A percentile compares a stretch with the other conserved stretches of the same genome.
phyloP scores from a whole-genome alignment of 768 basidiomycete species.

The Suillus subalutaceus region DNA sequence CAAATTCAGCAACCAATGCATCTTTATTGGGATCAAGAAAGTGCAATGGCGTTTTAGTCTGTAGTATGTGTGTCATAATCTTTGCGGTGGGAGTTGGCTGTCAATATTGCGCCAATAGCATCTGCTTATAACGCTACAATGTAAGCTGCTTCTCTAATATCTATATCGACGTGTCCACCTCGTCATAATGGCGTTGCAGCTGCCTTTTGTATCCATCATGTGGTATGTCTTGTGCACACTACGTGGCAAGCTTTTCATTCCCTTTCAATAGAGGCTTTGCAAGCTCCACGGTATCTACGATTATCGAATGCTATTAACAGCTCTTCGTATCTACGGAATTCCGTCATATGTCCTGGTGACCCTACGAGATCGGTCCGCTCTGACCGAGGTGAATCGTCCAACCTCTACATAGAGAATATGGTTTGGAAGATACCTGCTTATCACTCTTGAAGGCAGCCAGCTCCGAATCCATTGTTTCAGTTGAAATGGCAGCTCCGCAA shows the following conservation, averaged over 20 bases:
- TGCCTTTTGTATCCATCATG: conserved; percentile 2
- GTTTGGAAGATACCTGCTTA: too few species aligned
- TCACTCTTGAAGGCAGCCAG: not conserved
- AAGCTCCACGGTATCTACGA: not conserved
- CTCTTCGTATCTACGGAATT: conserved; percentile 4
- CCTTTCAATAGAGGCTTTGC: not conserved
- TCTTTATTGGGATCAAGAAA: conserved; percentile 49
- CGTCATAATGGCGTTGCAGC: not conserved
- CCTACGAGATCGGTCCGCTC: conserved; percentile 9
- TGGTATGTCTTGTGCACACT: not conserved
- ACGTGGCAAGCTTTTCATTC: conserved; percentile 3
- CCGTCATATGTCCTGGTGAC: conserved; percentile 13
- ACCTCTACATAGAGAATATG: conserved; percentile 1
- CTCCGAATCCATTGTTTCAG: not conserved
- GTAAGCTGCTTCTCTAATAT: not conserved
- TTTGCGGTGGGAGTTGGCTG: not conserved
- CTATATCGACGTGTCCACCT: not conserved
- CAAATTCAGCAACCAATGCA: conserved; percentile 54
- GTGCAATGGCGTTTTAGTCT: conserved; percentile 50
- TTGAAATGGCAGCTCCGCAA: conserved; percentile 22
- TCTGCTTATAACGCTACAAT: not conserved
- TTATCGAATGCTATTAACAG: not conserved
- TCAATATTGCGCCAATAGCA: not conserved
- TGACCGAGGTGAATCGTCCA: conserved; percentile 4
- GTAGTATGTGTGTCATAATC: conserved; percentile 32